A percentile compares a stretch with the other conserved stretches of the same genome.
Conservation (phyloP, 1,284 basidiomycete species). For the Dichomitus squalens region DNA sequence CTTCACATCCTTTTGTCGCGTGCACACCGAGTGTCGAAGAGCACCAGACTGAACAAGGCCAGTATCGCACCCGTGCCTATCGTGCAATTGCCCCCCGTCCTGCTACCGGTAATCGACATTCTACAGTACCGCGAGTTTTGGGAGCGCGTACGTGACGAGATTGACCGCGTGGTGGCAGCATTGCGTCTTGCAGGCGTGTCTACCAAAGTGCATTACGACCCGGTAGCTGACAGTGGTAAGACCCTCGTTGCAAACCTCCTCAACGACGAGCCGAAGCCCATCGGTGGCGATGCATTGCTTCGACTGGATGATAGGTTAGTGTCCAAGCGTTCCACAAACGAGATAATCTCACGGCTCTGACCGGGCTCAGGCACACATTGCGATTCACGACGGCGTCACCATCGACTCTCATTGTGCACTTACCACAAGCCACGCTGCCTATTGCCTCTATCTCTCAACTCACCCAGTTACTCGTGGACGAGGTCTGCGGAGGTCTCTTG, state of each 20-base stretch:
- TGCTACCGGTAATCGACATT: conserved; percentile 74
- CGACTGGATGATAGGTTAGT: conserved; percentile 62
- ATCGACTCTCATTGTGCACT: conserved; percentile 68
- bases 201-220: conserved; percentile 57
- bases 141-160: conserved; percentile 57
- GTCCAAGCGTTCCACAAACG: conserved; percentile 27
- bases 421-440: conserved; percentile 72
- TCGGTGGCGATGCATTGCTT: conserved; percentile 71
- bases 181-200: conserved; percentile 58
- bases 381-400: conserved; percentile 75
- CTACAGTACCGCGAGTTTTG: conserved; percentile 79
- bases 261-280: conserved; percentile 31
- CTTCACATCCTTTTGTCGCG: conserved; percentile 69
- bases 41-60: conserved; percentile 46
- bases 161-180: conserved; percentile 50
- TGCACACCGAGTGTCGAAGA: conserved; percentile 54
- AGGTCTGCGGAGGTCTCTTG: conserved; percentile 68
- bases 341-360: conserved; percentile 12
- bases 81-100: conserved; percentile 36
- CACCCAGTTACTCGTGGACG: conserved; percentile 71
- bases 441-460: conserved; percentile 76
- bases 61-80: conserved; percentile 32
- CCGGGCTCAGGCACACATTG: conserved; percentile 58
- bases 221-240: conserved; percentile 67
- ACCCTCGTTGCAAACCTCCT: conserved; percentile 52